Conservation (phyloP, 2,329 filamentous ascomycete genomes). For the Fusarium heterosporum region DNA sequence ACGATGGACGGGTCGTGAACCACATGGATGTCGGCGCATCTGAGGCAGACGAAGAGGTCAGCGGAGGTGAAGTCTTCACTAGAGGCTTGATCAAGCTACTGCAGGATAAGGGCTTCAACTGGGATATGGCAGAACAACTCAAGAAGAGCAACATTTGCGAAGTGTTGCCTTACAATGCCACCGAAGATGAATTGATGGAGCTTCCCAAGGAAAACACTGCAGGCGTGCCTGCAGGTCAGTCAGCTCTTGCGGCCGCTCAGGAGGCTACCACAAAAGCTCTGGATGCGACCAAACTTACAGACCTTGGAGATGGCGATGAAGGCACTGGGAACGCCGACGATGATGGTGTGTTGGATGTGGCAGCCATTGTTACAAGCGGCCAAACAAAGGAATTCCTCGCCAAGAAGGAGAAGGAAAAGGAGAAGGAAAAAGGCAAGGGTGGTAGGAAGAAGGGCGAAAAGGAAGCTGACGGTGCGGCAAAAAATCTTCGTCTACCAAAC, state of each 20-base stretch:
- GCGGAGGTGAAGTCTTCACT: constrained; percentile 91
- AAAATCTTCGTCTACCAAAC: constrained; percentile 74
- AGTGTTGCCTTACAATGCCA: constrained; percentile 68
- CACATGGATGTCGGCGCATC: constrained; percentile 71
- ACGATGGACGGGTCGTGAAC: constrained; percentile 80
- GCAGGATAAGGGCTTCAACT: constrained; percentile 66
- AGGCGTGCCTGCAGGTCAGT: constrained; percentile 34
- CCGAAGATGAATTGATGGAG: constrained; percentile 60
- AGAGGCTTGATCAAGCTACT: constrained; percentile 76
- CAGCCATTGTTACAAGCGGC: constrained; percentile 84
- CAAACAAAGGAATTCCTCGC: constrained; percentile 86
- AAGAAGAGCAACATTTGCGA: constrained; percentile 76
- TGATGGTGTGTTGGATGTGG: constrained; percentile 84
- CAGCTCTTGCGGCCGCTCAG: constrained; percentile 37
- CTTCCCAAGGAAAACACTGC: constrained; percentile 58
- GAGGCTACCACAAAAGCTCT: constrained; percentile 50
- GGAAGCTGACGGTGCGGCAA: constrained; percentile 66
- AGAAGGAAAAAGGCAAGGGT: constrained; percentile 73
- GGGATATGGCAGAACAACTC: constrained; percentile 77
- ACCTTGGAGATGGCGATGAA: constrained; percentile 55
- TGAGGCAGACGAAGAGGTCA: constrained; percentile 64
- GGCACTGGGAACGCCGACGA: constrained; percentile 61
- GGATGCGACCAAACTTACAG: constrained; percentile 54
- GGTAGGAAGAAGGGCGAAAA: constrained; percentile 65
- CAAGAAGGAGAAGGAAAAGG: constrained; percentile 85